Conservation (phyloP, 768 basidiomycete species). For the Dacryopinax primogenitus region DNA sequence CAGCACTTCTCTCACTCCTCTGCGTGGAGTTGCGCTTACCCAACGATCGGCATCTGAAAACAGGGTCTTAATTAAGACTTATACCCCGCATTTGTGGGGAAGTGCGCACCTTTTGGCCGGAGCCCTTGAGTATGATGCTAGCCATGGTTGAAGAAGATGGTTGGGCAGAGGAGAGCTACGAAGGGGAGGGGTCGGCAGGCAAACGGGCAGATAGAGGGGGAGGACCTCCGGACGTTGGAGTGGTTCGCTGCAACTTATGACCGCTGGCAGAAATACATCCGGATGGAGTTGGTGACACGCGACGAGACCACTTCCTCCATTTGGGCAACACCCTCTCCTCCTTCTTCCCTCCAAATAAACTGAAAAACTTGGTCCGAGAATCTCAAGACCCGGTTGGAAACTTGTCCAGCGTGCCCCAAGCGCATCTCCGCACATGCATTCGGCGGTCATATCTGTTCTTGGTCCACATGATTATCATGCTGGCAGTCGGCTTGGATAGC, state of each 20-base stretch:
- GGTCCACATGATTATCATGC: no score
- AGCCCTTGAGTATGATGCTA: conserved; percentile 43
- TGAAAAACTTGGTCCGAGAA: background rate
- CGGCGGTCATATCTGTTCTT: background rate
- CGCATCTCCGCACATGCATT: background rate
- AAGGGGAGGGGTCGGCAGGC: conserved; percentile 13
- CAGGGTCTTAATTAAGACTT: conserved; percentile 9
- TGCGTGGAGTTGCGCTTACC: conserved; percentile 33
- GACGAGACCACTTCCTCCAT: conserved; percentile 9
- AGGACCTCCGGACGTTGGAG: background rate
- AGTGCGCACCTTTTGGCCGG: conserved; percentile 41
- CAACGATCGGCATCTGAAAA: conserved; percentile 54
- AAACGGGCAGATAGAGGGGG: background rate
- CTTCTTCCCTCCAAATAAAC: background rate
- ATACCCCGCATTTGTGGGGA: conserved; percentile 2
- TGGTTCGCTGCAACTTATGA: conserved; percentile 8
- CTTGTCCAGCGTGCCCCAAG: background rate
- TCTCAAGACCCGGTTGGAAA: conserved; percentile 8
- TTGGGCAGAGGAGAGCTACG: conserved; percentile 13
- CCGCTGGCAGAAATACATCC: conserved; percentile 9
- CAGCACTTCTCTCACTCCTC: conserved; percentile 14
- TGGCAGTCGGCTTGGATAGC: background rate
- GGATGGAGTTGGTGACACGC: conserved; percentile 2
- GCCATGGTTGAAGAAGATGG: conserved; percentile 33
- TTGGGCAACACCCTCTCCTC: background rate